These are phyloP conservation scores for Dipteronia dyeriana DNA, from an alignment of 345 rosid genomes.

Conservation along the genomic window DNA sequence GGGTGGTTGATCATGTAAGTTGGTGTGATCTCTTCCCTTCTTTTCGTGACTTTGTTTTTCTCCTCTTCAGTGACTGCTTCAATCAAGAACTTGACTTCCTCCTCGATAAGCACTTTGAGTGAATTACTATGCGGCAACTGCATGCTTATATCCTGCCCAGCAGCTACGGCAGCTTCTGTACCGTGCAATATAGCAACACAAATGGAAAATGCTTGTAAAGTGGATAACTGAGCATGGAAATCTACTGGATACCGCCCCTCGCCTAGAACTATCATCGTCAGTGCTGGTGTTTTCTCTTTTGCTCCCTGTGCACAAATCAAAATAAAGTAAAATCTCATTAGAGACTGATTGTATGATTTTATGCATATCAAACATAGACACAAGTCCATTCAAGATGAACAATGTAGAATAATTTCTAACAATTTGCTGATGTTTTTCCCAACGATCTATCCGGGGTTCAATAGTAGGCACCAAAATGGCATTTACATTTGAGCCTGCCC, in stretches of 20 bases:
- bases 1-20: constrained; percentile 76
- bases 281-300: constrained; percentile 72
- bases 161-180: constrained; percentile 33
- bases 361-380: neutral
- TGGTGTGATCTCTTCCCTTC: constrained; percentile 43
- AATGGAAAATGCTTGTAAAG: constrained; percentile 88
- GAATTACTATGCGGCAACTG: constrained; percentile 52
- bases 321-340: constrained; percentile 14
- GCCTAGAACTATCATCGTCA: constrained; percentile 50
- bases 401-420: neutral
- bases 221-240: constrained; percentile 86
- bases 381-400: neutral
- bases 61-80: constrained; percentile 63
- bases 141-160: constrained; percentile 29
- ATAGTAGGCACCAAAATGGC: neutral
- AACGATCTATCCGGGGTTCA: neutral
- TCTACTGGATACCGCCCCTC: constrained; percentile 77
- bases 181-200: constrained; percentile 77
- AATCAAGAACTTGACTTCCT: constrained; percentile 65
- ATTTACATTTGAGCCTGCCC: no score
- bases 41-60: constrained; percentile 46
- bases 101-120: constrained; percentile 65
- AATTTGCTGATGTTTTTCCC: constrained; percentile 10
- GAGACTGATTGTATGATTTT: constrained; percentile 9
- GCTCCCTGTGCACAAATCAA: constrained; percentile 48